A percentile compares a stretch with the other conserved stretches of the same genome.
Conservation (phyloP, 1,284 basidiomycete genomes). For the Rhizopogon parksii region DNA sequence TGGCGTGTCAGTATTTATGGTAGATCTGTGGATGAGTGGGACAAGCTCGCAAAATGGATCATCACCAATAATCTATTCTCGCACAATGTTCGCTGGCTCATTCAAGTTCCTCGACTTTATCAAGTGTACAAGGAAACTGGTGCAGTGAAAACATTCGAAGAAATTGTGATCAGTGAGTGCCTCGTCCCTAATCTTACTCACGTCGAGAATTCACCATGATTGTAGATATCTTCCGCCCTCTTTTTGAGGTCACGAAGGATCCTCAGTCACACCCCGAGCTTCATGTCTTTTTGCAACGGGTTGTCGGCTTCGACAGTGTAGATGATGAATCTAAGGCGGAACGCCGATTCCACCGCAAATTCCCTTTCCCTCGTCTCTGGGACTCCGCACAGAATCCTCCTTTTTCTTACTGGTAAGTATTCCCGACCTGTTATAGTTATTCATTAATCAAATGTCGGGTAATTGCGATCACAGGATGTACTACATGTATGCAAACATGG, state of each 20-base stretch:
- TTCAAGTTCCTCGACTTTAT: slow-evolving; percentile 94
- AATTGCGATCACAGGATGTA: slow-evolving; percentile 62
- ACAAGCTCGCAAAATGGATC: slow-evolving; percentile 97
- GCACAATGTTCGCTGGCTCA: slow-evolving; percentile 97
- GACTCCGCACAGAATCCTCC: slow-evolving; percentile 86
- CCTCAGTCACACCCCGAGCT: slow-evolving; percentile 88
- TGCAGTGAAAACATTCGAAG: slow-evolving; percentile 82
- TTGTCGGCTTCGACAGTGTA: slow-evolving; percentile 94
- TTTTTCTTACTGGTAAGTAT: slow-evolving; percentile 80
- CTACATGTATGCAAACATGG: slow-evolving; percentile 97
- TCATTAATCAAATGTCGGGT: not conserved
- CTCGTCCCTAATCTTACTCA: not conserved
- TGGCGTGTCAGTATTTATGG: slow-evolving; percentile 98
- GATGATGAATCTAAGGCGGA: slow-evolving; percentile 98
- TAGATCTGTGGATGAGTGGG: slow-evolving; percentile 80
- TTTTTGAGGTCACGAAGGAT: slow-evolving; percentile 96
- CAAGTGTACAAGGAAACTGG: slow-evolving; percentile 93
- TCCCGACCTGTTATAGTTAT: not conserved
- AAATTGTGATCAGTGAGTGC: slow-evolving; percentile 79
- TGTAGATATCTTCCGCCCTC: slow-evolving; percentile 84
- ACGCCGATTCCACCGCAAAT: slow-evolving; percentile 88
- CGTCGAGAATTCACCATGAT: slow-evolving; percentile 3
- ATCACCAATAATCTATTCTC: slow-evolving; percentile 90
- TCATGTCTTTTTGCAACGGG: slow-evolving; percentile 93
- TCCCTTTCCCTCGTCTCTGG: slow-evolving; percentile 92